Evolutionary conservation across 768 basidiomycete species (phyloP).

Genomic region (Russula virescens): DNA sequence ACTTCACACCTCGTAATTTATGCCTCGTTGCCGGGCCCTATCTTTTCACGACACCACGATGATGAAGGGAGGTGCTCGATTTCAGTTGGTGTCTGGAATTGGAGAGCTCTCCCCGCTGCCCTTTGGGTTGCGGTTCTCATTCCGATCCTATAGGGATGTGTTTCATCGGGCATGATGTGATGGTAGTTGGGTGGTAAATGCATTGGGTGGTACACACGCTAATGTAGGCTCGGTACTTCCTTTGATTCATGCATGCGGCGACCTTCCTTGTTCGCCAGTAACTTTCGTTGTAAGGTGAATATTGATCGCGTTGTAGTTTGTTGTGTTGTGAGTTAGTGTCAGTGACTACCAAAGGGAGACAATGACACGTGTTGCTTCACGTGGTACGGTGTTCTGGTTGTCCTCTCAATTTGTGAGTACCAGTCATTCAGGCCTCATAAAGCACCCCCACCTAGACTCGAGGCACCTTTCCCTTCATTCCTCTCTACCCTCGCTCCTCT

Average conservation of each 20-base stretch:
- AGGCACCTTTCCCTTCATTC: background rate
- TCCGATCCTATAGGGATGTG: background rate
- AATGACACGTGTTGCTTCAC: slow-evolving; percentile 10
- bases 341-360: too few species aligned
- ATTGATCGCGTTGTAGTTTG: background rate
- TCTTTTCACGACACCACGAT: slow-evolving; percentile 45
- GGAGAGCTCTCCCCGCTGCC: background rate
- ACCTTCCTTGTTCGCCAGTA: background rate
- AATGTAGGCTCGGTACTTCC: background rate
- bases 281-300: background rate
- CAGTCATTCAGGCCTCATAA: background rate
- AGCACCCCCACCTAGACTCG: background rate
- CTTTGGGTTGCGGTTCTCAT: slow-evolving; percentile 7
- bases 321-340: too few species aligned
- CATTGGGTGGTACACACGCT: background rate
- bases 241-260: background rate
- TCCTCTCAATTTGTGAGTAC: background rate
- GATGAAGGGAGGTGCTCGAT: background rate
- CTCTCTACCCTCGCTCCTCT: background rate
- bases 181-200: background rate
- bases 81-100: background rate
- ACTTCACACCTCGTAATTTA: slow-evolving; percentile 92
- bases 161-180: background rate
- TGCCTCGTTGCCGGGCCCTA: slow-evolving; percentile 82
- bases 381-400: background rate